A percentile compares a stretch with the other conserved stretches of the same genome.
These are phyloP conservation scores for Xylariaceae sp. DNA, from an alignment of 2,329 filamentous ascomycete genomes.

Conservation along the genomic window DNA sequence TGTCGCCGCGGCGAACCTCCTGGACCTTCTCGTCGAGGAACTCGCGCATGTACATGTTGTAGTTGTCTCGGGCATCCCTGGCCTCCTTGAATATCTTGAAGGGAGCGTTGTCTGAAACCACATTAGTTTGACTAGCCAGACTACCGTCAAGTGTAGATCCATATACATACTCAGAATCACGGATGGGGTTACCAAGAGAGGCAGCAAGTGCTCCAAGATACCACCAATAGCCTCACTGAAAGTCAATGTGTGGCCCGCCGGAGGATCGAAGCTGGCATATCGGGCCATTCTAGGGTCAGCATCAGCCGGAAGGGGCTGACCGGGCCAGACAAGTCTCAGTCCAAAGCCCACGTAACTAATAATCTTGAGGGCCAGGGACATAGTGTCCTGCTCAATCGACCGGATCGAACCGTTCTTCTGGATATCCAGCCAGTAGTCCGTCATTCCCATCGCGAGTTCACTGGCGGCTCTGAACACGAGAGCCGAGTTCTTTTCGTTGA, in stretches of 20 bases:
- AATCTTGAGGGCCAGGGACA: constrained; percentile 54
- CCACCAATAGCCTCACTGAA: constrained; percentile 59
- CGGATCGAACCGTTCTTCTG: constrained; percentile 44
- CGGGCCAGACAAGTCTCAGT: constrained; percentile 56
- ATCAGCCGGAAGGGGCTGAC: constrained; percentile 46
- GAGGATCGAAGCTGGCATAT: constrained; percentile 41
- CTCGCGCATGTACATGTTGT: constrained; percentile 64
- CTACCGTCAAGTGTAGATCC: not conserved
- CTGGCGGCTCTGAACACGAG: constrained; percentile 60
- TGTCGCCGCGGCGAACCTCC: constrained; percentile 34
- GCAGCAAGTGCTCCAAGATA: constrained; percentile 58
- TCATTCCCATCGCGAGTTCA: constrained; percentile 58
- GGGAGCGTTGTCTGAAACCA: constrained; percentile 37
- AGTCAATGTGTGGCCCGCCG: constrained; percentile 54
- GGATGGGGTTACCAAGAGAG: constrained; percentile 54
- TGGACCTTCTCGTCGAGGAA: constrained; percentile 57
- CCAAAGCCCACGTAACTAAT: constrained; percentile 68
- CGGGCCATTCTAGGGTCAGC: constrained; percentile 42
- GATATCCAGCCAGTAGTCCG: constrained; percentile 49
- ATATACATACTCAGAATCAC: constrained; percentile 46
- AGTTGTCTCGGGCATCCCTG: constrained; percentile 55
- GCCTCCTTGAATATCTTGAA: constrained; percentile 47
- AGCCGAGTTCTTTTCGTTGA: constrained; percentile 70
- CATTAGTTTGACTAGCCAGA: constrained; percentile 9
- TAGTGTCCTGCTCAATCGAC: constrained; percentile 59